phyloP scores from a whole-genome alignment of 805 yeast genomes.

The Metahyphopichia silvanorum region DNA sequence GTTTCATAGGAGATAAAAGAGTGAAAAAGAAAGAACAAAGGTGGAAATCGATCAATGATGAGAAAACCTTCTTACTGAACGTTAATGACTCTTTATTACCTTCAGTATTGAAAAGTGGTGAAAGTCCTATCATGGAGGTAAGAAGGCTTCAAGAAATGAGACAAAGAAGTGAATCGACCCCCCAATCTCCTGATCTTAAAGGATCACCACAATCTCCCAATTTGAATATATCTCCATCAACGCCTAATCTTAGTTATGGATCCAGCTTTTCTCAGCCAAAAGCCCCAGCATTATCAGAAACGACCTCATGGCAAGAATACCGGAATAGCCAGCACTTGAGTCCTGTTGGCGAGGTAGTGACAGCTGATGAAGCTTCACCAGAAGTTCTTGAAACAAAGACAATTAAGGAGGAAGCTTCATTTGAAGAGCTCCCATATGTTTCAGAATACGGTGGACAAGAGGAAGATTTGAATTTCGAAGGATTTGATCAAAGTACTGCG shows the following conservation, averaged over 20 bases:
- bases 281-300: too few relatives aligned
- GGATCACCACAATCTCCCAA: too few relatives aligned
- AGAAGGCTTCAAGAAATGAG: slow-evolving; percentile 19
- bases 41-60: slow-evolving; percentile 26
- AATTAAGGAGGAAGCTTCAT: background rate
- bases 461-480: slow-evolving; percentile 14
- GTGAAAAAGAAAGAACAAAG: slow-evolving; percentile 13
- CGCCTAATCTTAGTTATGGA: too few relatives aligned
- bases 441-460: slow-evolving; percentile 20
- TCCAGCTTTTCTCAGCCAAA: too few relatives aligned
- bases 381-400: too few relatives aligned
- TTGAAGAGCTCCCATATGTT: slow-evolving; percentile 15
- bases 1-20: slow-evolving; percentile 11
- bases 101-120: slow-evolving; percentile 29
- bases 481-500: slow-evolving; percentile 20
- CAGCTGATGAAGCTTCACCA: too few relatives aligned
- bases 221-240: too few relatives aligned
- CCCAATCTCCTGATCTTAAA: too few relatives aligned
- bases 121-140: slow-evolving; percentile 26
- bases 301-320: too few relatives aligned
- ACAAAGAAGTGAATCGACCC: too few relatives aligned
- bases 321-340: too few relatives aligned
- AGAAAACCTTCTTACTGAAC: slow-evolving; percentile 22
- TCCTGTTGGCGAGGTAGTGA: slow-evolving; percentile 1
- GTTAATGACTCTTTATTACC: slow-evolving; percentile 31